A percentile compares a stretch with the other conserved stretches of the same genome.
These are phyloP conservation scores for Solanum lycopersicoides DNA, from an alignment of 257 asterid genomes.

Conservation along the genomic window DNA sequence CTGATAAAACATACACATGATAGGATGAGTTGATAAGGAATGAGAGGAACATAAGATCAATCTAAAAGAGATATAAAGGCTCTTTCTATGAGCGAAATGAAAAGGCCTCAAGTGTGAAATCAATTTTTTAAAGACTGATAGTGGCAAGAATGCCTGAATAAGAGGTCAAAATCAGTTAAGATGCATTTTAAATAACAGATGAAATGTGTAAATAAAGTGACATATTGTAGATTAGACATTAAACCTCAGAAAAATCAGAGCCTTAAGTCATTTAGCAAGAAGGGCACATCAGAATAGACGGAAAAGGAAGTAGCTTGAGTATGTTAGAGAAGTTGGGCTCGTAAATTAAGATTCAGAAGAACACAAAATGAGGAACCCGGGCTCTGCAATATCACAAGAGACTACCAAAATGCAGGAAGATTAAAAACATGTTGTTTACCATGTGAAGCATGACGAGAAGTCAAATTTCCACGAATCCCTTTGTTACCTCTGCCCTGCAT, in stretches of 20 bases:
- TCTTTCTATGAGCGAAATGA: background rate
- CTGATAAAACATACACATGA: constrained; percentile 23
- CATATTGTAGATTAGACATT: background rate
- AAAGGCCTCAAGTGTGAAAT: background rate
- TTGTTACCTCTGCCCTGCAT: constrained; percentile 50
- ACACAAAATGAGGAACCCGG: background rate
- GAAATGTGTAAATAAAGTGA: background rate
- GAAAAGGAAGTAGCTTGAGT: background rate
- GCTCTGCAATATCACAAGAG: background rate
- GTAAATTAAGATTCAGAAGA: background rate
- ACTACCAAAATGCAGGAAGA: background rate
- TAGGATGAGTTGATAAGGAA: background rate
- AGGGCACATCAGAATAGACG: background rate
- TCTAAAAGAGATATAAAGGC: background rate
- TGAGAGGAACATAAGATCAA: background rate
- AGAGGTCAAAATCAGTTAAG: background rate
- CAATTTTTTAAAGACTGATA: background rate
- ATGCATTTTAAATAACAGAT: background rate
- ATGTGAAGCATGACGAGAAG: constrained; percentile 41
- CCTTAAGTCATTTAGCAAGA: background rate
- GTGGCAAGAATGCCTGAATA: background rate
- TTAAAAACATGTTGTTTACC: constrained; percentile 26
- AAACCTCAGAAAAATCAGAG: background rate
- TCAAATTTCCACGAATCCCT: constrained; percentile 52
- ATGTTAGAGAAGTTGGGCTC: background rate